Evolutionary conservation across 2,329 filamentous ascomycete genomes (phyloP).

Genomic region (Madurella mycetomatis): DNA sequence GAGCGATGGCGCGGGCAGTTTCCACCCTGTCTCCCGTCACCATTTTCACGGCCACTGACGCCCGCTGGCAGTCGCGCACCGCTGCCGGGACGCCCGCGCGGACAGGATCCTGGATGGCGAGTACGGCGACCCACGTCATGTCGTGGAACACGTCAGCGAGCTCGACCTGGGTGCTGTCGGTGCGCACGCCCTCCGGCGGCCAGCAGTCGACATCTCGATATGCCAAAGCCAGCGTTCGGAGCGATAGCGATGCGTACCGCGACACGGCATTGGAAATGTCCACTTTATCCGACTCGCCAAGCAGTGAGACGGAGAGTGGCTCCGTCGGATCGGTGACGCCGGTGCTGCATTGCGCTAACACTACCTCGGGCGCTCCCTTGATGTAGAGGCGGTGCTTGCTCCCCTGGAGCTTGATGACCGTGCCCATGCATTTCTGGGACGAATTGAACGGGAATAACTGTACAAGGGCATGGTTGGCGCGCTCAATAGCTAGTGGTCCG

Average conservation of each 20-base stretch:
- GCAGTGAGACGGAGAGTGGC: background rate
- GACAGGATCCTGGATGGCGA: constrained; percentile 66
- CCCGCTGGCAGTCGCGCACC: constrained; percentile 50
- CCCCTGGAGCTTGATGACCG: constrained; percentile 48
- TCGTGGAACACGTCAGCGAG: constrained; percentile 53
- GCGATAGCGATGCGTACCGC: constrained; percentile 11
- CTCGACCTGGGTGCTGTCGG: constrained; percentile 14
- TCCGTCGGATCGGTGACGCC: constrained; percentile 11
- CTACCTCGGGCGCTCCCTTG: constrained; percentile 49
- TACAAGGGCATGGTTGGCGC: constrained; percentile 51
- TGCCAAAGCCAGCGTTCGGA: constrained; percentile 52
- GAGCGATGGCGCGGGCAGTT: constrained; percentile 55
- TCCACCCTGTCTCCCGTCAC: constrained; percentile 58
- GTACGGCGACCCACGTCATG: constrained; percentile 61
- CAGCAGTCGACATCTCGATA: constrained; percentile 64
- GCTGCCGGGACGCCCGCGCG: constrained; percentile 59
- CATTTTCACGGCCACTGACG: constrained; percentile 58
- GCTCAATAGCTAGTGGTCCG: constrained; percentile 55
- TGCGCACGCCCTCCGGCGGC: constrained; percentile 42
- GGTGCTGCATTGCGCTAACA: constrained; percentile 41
- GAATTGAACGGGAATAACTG: constrained; percentile 39
- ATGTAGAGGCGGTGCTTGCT: constrained; percentile 50
- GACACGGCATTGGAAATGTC: background rate
- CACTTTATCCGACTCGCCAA: background rate
- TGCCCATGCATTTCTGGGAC: constrained; percentile 63